Conservation (phyloP, 371 early-diverging fungal species). For the Mucor lusitanicus region DNA sequence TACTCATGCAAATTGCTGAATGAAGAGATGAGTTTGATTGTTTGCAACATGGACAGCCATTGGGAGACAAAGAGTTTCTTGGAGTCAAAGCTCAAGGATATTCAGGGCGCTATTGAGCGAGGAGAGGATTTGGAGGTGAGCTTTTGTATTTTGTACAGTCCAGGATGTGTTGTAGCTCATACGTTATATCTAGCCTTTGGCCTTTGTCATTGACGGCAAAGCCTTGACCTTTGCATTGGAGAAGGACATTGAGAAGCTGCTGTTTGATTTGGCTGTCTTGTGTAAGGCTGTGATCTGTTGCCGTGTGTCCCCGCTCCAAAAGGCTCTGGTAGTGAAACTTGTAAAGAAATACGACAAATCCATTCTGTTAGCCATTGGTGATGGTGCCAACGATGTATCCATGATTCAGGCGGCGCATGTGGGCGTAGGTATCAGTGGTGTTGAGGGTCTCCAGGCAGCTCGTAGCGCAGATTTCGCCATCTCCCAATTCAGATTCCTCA, state of each 20-base stretch:
- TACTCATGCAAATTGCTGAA: constrained; percentile 87
- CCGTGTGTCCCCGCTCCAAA: constrained; percentile 94
- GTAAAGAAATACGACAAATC: constrained; percentile 68
- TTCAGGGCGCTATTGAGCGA: constrained; percentile 55
- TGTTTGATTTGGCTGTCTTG: constrained; percentile 47
- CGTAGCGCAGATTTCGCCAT: constrained; percentile 87
- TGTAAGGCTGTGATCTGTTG: constrained; percentile 88
- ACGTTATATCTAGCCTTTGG: no score
- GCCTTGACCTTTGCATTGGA: constrained; percentile 71
- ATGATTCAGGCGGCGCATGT: constrained; percentile 94
- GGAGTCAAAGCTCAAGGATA: constrained; percentile 71
- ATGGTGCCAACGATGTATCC: constrained; percentile 97
- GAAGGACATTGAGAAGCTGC: constrained; percentile 50
- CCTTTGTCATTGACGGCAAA: constrained; percentile 73
- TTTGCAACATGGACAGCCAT: constrained; percentile 79
- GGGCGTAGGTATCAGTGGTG: constrained; percentile 88
- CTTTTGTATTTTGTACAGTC: no score
- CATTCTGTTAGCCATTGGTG: constrained; percentile 92
- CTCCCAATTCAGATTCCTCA: constrained; percentile 78
- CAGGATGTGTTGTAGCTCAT: no score
- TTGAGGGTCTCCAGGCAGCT: constrained; percentile 78
- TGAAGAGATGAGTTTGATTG: constrained; percentile 83
- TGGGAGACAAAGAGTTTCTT: constrained; percentile 79
- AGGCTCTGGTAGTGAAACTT: constrained; percentile 85
- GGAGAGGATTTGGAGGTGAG: constrained; percentile 64